These are phyloP conservation scores for Boeremia lycopersici DNA, from an alignment of 2,329 filamentous ascomycete genomes.

Conservation along the genomic window DNA sequence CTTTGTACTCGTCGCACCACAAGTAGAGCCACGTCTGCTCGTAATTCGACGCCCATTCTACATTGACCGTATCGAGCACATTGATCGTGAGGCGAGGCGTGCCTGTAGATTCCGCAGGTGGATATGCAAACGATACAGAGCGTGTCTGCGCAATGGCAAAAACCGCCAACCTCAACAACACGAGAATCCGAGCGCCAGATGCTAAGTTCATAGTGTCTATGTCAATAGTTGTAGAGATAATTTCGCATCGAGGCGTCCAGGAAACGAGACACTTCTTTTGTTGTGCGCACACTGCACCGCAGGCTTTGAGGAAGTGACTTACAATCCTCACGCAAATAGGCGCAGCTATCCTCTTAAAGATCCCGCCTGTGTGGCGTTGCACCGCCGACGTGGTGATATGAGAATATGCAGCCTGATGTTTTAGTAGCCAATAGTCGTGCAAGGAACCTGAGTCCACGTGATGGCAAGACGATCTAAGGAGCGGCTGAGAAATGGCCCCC, in stretches of 20 bases:
- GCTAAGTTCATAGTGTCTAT: not conserved
- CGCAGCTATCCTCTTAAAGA: not conserved
- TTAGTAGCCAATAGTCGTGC: not conserved
- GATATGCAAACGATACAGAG: conserved; percentile 11
- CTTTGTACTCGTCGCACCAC: conserved; percentile 4
- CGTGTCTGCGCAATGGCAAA: not conserved
- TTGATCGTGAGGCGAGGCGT: not conserved
- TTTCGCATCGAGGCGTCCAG: not conserved
- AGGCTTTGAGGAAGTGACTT: not conserved
- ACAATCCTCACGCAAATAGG: not conserved
- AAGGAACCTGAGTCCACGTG: not conserved
- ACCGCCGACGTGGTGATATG: not conserved
- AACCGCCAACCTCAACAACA: not conserved
- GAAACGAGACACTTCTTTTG: too few species aligned
- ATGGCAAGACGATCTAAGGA: not conserved
- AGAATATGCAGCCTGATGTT: not conserved
- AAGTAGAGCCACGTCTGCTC: conserved; percentile 4
- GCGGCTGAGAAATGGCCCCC: not conserved
- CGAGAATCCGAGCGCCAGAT: not conserved
- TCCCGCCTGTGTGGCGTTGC: not conserved
- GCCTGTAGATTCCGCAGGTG: not conserved
- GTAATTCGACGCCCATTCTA: conserved; percentile 10
- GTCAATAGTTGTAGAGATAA: not conserved
- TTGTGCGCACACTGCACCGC: not conserved
- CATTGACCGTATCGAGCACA: conserved; percentile 2